Base-by-base conservation (phyloP, 768 basidiomycete genomes). In the Crassisporium funariophilum region DNA sequence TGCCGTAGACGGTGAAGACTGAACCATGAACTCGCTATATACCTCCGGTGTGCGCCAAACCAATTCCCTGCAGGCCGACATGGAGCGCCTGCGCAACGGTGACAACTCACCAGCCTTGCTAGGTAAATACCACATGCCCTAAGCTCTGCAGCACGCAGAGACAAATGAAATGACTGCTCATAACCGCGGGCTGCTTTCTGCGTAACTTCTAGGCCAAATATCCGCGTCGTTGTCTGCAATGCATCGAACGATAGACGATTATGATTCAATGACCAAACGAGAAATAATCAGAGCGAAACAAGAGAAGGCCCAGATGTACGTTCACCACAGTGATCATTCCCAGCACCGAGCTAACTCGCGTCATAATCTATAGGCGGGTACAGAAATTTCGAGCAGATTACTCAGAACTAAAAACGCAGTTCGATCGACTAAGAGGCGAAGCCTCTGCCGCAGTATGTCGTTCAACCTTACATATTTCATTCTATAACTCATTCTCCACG, bases 281-380 rank as follows among this genome's bases (percentile, higher is more conserved):
- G 97, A 99, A 68, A 92, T 97, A 61, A 94, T 98, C 42, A 92
- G 90, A 57, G 84, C 90, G 35, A 98, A 97, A 70, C 86, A 94
- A 67, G 95, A 98, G 71, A 98, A 98, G 71, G 97, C 95, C 0
- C 79, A 88, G 62, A 86, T 88, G 91, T 94, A 57, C 58, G 82
- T 69, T 33, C 1, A 13, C 15, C 16, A 31, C 22, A 31, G 31
- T 36, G 19, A 17, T 29, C 35, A 22, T 13, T 10, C 10, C 41
- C 10, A 42, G 22, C 29, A 17, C 44, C 35, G n/a, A 4, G 19
- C 35, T 44, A 4, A 34, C 27, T 3, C 38, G 16, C 21, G 17
- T 29, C 17, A 6, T 15, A 19, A 33, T 50, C 35, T 24, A 24
- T 59, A 97, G 94, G 76, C 91, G 95, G 17, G 89, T 95, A 2